Evolutionary conservation across 1,139 yeast genomes (phyloP).

Genomic region (Yamadazyma songkhlaensis): DNA sequence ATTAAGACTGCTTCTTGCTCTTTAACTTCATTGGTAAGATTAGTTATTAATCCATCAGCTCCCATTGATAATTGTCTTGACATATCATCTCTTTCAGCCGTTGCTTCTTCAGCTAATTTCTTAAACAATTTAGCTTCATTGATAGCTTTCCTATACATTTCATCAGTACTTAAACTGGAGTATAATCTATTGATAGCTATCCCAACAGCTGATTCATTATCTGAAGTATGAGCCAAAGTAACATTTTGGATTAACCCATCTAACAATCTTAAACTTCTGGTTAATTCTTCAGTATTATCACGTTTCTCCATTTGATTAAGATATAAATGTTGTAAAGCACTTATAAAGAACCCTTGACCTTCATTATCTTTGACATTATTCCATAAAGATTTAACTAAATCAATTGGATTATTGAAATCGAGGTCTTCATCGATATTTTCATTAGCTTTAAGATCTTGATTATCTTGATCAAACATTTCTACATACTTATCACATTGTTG

Average conservation of each 20-base stretch:
- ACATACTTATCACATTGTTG: constrained; percentile 67
- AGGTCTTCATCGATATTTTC: constrained; percentile 61
- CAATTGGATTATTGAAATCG: constrained; percentile 73
- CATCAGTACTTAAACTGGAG: constrained; percentile 85
- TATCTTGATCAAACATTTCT: constrained; percentile 68
- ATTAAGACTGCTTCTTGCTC: constrained; percentile 71
- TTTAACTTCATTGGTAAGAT: constrained; percentile 61
- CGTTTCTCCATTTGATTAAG: constrained; percentile 64
- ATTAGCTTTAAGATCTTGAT: constrained; percentile 57
- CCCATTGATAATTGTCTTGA: constrained; percentile 74
- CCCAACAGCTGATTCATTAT: constrained; percentile 74
- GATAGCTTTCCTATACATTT: constrained; percentile 78
- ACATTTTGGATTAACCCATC: constrained; percentile 84
- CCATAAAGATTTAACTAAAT: constrained; percentile 69
- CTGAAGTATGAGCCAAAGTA: constrained; percentile 60
- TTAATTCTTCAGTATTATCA: constrained; percentile 47
- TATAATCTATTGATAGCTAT: constrained; percentile 79
- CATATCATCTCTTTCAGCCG: constrained; percentile 82
- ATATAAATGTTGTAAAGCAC: constrained; percentile 82
- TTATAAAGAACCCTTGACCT: constrained; percentile 67
- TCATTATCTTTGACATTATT: constrained; percentile 66
- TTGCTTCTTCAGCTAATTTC: constrained; percentile 72
- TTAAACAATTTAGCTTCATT: constrained; percentile 67
- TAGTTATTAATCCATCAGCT: constrained; percentile 79
- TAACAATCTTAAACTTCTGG: constrained; percentile 70